Conservation (phyloP, 345 rosid genomes). For the Toxicodendron radicans region DNA sequence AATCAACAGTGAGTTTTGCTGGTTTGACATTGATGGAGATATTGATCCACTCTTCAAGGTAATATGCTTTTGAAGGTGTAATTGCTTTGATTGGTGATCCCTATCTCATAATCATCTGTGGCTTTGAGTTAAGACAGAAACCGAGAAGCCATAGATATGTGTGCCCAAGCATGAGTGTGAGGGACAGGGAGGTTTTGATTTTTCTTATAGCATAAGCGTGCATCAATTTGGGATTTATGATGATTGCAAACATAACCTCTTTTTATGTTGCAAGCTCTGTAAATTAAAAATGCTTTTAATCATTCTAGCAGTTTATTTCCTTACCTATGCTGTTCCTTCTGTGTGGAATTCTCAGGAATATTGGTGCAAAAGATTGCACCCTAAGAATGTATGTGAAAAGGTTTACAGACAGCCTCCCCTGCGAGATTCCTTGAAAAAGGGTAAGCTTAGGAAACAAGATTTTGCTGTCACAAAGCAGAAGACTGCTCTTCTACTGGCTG, state of each 20-base stretch:
- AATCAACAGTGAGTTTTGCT: slow-evolving; percentile 67
- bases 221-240: background rate
- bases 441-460: slow-evolving; percentile 87
- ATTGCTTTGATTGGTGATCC: slow-evolving; percentile 1
- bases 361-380: slow-evolving; percentile 98
- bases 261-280: background rate
- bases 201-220: background rate
- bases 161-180: background rate
- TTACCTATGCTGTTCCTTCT: background rate
- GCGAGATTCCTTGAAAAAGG: slow-evolving; percentile 79
- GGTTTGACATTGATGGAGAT: slow-evolving; percentile 95
- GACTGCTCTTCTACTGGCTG: slow-evolving; percentile 67
- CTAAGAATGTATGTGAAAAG: slow-evolving; percentile 91
- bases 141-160: background rate
- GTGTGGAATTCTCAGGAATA: slow-evolving; percentile 64
- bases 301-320: slow-evolving; percentile 5
- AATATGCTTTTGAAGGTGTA: slow-evolving; percentile 15
- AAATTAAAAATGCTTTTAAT: background rate
- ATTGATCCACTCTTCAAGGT: slow-evolving; percentile 96
- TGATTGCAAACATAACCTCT: background rate
- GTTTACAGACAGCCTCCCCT: slow-evolving; percentile 92
- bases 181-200: background rate
- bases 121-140: too few relatives aligned
- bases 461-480: slow-evolving; percentile 76
- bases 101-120: background rate